Evolutionary conservation across 108 stramenopile genomes (phyloP).

Genomic region (Conticribra guillardii): DNA sequence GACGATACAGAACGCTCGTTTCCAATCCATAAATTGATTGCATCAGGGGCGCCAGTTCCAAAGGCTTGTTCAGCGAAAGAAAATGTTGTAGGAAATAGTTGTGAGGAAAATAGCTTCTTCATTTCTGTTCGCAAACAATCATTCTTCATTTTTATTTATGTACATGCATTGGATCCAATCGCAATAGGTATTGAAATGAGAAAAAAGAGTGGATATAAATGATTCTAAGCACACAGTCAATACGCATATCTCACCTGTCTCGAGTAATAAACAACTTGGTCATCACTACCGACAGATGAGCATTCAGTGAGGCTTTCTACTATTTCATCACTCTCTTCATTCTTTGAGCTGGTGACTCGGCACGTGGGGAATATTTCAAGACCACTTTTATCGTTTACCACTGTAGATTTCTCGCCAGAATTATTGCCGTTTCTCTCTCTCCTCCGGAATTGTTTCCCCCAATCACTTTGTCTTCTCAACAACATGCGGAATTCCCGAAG

Average conservation of each 20-base stretch:
- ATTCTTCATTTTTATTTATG: too few species aligned
- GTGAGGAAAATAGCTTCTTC: constrained; percentile 42
- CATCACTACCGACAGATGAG: constrained; percentile 7
- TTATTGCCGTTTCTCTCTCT: background rate
- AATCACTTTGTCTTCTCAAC: constrained; percentile 35
- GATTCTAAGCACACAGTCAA: too few species aligned
- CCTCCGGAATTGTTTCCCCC: background rate
- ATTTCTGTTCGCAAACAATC: constrained; percentile 86
- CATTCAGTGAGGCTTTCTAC: background rate
- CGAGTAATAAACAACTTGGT: constrained; percentile 74
- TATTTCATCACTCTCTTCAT: background rate
- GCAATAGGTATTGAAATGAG: too few species aligned
- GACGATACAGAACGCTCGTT: constrained; percentile 87
- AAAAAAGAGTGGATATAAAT: too few species aligned
- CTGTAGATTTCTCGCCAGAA: constrained; percentile 4
- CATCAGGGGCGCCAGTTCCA: constrained; percentile 81
- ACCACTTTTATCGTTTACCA: constrained; percentile 20
- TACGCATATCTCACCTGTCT: constrained; percentile 47
- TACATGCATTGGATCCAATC: too few species aligned
- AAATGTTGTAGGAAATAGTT: constrained; percentile 48
- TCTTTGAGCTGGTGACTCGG: background rate
- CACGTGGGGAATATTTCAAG: constrained; percentile 12
- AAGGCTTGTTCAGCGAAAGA: constrained; percentile 69
- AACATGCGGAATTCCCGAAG: constrained; percentile 57
- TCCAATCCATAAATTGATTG: constrained; percentile 96